Evolutionary conservation across 1,284 basidiomycete genomes (phyloP), one percentile per base, ranked within the genome.

Genomic region (Erythrobasidium hasegawianum): DNA sequence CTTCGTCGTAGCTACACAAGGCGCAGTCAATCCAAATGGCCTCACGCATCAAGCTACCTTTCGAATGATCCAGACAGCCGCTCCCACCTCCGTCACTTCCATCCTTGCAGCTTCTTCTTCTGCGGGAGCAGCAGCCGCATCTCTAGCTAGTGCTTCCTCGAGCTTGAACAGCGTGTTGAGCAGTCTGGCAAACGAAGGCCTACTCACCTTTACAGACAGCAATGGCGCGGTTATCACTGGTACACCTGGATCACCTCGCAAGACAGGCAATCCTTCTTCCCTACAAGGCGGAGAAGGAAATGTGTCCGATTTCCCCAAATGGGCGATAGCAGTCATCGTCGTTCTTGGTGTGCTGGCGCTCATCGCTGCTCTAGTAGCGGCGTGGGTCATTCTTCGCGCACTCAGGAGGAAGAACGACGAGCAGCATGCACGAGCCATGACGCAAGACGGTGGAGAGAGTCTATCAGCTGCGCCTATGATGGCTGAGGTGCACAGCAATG

Each of bases 241-340:
- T 8, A 47, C 43, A n/a, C n/a, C 43, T 33, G 22, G 22, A 5
- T 64, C 53, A 16, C 38, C 47, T n/a, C 40, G 50, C 1, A 26
- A 41, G 29, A 64, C 61, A 47, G 27, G 53, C 11, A 54, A 29
- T 7, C 52, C 61, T 11, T 57, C 52, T 1, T 16, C 52, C 20
- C 45, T 49, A 70, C 75, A 52, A 74, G 78, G 14, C 83, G 78
- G 70, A 33, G 33, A 67, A 79, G 88, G 16, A 86, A 88, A 74
- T 71, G 76, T 39, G 22, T 68, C 68, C 41, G 71, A 73, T 52
- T 88, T 90, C 74, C 89, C 89, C 1, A 83, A 83, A 73, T 90
- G 89, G 88, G 89, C 87, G n/a, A 91, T 91, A 70, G 89, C 89
- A 49, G 86, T 90, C 69, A 88, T 91, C 67, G 86, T 86, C 60